Evolutionary conservation across 345 rosid species (phyloP), one percentile per base, ranked within the genome.

Genomic region (Lepidium didymum): DNA sequence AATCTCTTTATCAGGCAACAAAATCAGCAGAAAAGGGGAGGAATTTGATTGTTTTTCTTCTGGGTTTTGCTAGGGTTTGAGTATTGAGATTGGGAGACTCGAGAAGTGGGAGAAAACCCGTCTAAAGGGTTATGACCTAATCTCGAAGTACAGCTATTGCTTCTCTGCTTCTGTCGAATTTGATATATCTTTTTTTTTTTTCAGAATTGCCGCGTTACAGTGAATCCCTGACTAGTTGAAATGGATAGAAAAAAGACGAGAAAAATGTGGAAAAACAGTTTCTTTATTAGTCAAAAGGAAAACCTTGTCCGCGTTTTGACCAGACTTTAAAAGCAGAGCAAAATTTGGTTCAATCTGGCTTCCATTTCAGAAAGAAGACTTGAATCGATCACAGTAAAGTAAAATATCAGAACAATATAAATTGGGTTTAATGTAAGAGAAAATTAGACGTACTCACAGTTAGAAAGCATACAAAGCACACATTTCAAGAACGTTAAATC

Each of bases 201-300:
- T 56, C 18, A 38, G 64, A 34, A 42, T 73, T 66, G 77, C 77
- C 72, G 77, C 77, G 72, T 73, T 65, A 66, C 72, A 66, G 62
- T 61, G 76, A 56, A 56, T 64, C 61, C 11, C 77, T 65, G 72
- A 59, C 62, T 33, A 66, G 63, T 60, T 43, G 73, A 37, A 25
- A 21, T 18, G 57, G 59, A 56, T 56, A 23, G 33, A 27, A 21
- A 62, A 34, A 67, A 47, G 63, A 59, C 55, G 36, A 73, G 13
- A 27, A 14, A 62, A 53, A 23, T 67, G 67, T 59, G 67, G 62
- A 51, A 66, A 65, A 40, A 19, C 31, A 7, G 41, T 3, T 31
- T 67, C 56, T 74, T 54, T 51, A 34, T 43, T 59, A 60, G 73
- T 74, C 68, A 60, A 60, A 50, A 58, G 6, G 44, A 49, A 45